Evolutionary conservation across 148 eudicot species (phyloP).

Genomic region (Cornus kousa): DNA sequence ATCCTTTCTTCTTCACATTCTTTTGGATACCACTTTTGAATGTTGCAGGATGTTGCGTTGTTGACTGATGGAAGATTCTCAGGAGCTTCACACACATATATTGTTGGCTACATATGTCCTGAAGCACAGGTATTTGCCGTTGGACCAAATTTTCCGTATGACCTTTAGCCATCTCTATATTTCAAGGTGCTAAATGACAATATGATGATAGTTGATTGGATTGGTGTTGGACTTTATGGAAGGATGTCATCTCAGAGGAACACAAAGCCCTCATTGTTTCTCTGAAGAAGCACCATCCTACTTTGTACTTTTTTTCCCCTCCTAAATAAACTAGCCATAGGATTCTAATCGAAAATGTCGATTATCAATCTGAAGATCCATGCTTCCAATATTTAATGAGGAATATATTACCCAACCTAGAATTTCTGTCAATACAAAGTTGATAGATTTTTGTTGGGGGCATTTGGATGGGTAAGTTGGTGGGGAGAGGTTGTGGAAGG

Average conservation of each 20-base stretch:
- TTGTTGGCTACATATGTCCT: constrained; percentile 91
- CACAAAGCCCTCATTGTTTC: background rate
- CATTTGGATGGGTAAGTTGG: too few relatives aligned
- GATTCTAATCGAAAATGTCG: too few relatives aligned
- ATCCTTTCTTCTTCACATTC: background rate
- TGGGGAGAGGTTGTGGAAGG: too few relatives aligned
- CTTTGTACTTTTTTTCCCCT: background rate
- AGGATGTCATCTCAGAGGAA: background rate
- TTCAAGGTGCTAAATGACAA: background rate
- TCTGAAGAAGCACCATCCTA: background rate
- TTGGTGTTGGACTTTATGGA: background rate
- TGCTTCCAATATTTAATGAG: too few relatives aligned
- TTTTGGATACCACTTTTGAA: background rate
- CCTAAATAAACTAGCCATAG: background rate
- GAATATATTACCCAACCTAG: too few relatives aligned
- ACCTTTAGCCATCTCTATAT: background rate
- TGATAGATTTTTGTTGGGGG: too few relatives aligned
- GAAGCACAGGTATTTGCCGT: constrained; percentile 75
- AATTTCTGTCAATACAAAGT: too few relatives aligned
- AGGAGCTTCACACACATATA: constrained; percentile 95
- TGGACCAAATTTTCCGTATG: background rate
- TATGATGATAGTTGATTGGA: background rate
- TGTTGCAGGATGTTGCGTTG: constrained; percentile 79
- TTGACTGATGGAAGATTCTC: constrained; percentile 97
- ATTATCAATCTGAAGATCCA: too few relatives aligned